Percentiles rank a stretch among this genome's conserved stretches.
These are phyloP conservation scores for Colletotrichum tanaceti DNA, from an alignment of 2,329 filamentous ascomycete genomes.

Conservation along the genomic window DNA sequence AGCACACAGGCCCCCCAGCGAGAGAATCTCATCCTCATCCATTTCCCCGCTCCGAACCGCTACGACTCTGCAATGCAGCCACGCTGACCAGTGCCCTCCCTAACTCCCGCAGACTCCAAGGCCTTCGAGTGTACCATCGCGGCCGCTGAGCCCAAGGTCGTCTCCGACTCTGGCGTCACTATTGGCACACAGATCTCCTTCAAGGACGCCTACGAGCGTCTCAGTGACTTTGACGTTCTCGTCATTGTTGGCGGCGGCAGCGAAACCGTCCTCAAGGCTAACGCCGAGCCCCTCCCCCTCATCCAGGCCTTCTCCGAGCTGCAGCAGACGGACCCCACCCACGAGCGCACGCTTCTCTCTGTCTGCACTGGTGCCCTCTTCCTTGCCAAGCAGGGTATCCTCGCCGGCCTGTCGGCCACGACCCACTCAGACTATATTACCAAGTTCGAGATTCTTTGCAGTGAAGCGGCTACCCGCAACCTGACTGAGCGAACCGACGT, in stretches of 20 bases:
- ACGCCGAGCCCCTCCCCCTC: constrained; percentile 75
- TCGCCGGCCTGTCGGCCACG: constrained; percentile 82
- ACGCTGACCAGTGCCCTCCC: constrained; percentile 28
- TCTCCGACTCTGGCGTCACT: constrained; percentile 73
- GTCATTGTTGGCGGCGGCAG: constrained; percentile 79
- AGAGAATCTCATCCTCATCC: constrained; percentile 12
- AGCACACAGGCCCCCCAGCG: constrained; percentile 44
- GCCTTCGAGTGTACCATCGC: constrained; percentile 70
- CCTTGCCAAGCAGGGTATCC: constrained; percentile 80
- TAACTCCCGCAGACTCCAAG: constrained; percentile 57
- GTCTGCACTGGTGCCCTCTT: constrained; percentile 84
- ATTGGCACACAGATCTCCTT: constrained; percentile 81
- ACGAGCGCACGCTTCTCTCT: constrained; percentile 84
- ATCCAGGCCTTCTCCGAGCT: constrained; percentile 83
- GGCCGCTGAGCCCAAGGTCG: constrained; percentile 63
- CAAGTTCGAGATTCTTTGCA: constrained; percentile 84
- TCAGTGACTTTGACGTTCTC: constrained; percentile 83
- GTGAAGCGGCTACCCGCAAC: constrained; percentile 76
- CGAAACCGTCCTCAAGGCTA: constrained; percentile 73
- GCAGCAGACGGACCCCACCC: constrained; percentile 80
- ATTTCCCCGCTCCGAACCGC: constrained; percentile 2
- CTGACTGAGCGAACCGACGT: constrained; percentile 83
- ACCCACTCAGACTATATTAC: constrained; percentile 85
- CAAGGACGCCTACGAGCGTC: constrained; percentile 77
- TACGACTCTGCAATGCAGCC: constrained; percentile 2